Base-by-base conservation (phyloP, 352 stramenopile species). In the Globisporangium okanoganense region DNA sequence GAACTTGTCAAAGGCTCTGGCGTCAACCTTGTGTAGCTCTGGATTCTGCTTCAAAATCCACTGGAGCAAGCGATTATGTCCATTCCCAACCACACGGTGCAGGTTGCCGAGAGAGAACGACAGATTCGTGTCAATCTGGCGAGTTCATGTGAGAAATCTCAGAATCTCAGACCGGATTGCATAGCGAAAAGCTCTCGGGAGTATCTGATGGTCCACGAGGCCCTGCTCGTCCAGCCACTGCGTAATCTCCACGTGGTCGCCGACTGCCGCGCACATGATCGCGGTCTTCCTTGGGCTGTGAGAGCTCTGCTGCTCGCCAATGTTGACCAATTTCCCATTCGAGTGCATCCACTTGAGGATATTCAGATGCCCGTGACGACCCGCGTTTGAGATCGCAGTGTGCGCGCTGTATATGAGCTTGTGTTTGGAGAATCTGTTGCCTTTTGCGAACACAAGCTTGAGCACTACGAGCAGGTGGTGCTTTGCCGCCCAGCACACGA, bases 301-400 rank as follows among this genome's bases (percentile, higher is more conserved):
- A 13, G 27, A 40, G 29, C 14, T n/a, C 1, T 27, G 5, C 8
- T 20, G 4, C 18, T 18, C 18, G 31, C 3, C 4, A 43, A 33
- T 20, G 18, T 24, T 12, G 2, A 6, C 4, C 22, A 6, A 4
- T 1, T 25, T 35, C 8, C 6, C 35, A 29, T 45, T 47, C 14
- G 35, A 35, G 20, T 24, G 22, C 52, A 58, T 58, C 35, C 52
- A 49, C 35, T 36, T 25, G n/a, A 58, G 35, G n/a, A 58, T 7
- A 9, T 33, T 7, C 20, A 58, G 35, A 35, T 33, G 52, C 13
- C 20, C 52, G 24, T 48, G 33, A 13, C 24, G 22, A 33, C 52
- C 38, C 2, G 52, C 52, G 25, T 35, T 38, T 16, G 52, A 35
- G n/a, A 58, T 58, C 20, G 38, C 31, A 10, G 10, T 49, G 35